Evolutionary conservation across 2,329 filamentous ascomycete species (phyloP), one percentile per base, ranked within the genome.

Genomic region (Aspergillus ustus): DNA sequence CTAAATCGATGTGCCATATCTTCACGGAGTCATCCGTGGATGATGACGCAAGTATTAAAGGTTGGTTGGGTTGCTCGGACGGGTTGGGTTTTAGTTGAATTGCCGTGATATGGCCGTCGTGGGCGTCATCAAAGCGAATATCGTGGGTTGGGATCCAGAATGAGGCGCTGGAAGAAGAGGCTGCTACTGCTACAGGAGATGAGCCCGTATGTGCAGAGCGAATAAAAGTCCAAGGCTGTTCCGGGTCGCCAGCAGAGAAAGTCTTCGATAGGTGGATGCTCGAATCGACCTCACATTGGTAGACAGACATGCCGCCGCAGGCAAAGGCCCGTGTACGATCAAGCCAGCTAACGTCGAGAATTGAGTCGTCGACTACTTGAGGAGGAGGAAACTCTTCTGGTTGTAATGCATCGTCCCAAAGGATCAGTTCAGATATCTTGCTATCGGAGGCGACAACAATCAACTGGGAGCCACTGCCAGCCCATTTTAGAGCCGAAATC

Each of bases 121-220:
- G 80, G 7, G 77, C 75, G 43, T 72, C 68, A 37, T 76, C 71
- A 29, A 78, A 69, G 34, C 72, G 58, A 19, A 81, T 73, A 48
- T 79, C 74, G 59, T 80, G 78, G 7, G 77, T 79, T n/a, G 80
- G 80, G 37, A 82, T 70, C 80, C 80, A 82, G 28, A 82, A 69
- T 25, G 73, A 67, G 17, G 75, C 69, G n/a, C 67, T 74, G 3
- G 72, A 73, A 43, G 72, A 75, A 20, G 77, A 76, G 25, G 78
- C 80, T 19, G 74, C 71, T 11, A 81, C 75, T 7, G 76, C 74
- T 13, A 80, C 72, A 7, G 76, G 60, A 1, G 72, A 70, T 7
- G 63, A 63, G 3, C 66, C 68, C 6, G 65, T 69, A 29, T 68
- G 68, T 25, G 73, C 66, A 60, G 75, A 76, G 55, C 74, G 77